These are phyloP conservation scores for Rhodotorula babjevae DNA, from an alignment of 768 basidiomycete species.

Conservation along the genomic window DNA sequence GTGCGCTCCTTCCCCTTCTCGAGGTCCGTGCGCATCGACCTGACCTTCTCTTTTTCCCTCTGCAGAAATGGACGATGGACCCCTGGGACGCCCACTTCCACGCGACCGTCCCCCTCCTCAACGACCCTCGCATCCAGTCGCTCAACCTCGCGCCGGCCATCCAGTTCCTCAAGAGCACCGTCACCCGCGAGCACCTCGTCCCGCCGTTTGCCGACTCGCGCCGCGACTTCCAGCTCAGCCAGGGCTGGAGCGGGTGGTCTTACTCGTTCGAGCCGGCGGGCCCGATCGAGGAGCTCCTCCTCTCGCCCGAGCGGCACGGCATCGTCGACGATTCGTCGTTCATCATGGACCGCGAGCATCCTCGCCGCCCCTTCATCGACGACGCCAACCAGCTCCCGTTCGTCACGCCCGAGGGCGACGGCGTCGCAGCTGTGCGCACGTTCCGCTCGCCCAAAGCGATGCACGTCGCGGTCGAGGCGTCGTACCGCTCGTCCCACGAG, in stretches of 20 bases:
- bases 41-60: not conserved
- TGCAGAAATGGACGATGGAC: slow-evolving; percentile 40
- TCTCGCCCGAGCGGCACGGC: not conserved
- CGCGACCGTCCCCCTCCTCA: slow-evolving; percentile 25
- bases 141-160: slow-evolving; percentile 31
- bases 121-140: slow-evolving; percentile 30
- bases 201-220: slow-evolving; percentile 31
- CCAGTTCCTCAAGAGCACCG: slow-evolving; percentile 28
- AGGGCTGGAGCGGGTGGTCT: slow-evolving; percentile 36
- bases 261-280: slow-evolving; percentile 31
- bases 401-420: slow-evolving; percentile 10
- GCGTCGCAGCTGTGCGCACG: slow-evolving; percentile 21
- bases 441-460: slow-evolving; percentile 26
- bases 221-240: slow-evolving; percentile 30
- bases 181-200: slow-evolving; percentile 4
- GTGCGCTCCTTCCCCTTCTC: not conserved
- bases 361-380: slow-evolving; percentile 21
- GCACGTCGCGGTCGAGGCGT: slow-evolving; percentile 25
- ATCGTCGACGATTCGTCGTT: not conserved
- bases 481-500: slow-evolving; percentile 25
- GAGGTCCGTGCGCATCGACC: no score
- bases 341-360: slow-evolving; percentile 23
- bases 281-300: not conserved
- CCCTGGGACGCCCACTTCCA: slow-evolving; percentile 36
- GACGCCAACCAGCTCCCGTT: slow-evolving; percentile 16